Evolutionary conservation across 768 basidiomycete genomes (phyloP).

Genomic region (Termitomyces heimii): DNA sequence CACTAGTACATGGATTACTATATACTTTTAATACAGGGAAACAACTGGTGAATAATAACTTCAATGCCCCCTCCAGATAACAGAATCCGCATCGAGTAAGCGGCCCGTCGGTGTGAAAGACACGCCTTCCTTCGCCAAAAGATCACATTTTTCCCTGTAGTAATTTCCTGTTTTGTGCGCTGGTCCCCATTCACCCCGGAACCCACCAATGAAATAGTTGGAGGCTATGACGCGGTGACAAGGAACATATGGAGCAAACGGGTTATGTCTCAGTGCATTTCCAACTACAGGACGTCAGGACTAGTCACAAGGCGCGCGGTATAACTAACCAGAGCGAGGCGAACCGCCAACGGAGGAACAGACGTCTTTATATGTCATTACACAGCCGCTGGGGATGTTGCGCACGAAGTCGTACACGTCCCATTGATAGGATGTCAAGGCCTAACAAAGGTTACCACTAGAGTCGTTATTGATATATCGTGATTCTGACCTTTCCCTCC

Average conservation of each 20-base stretch:
- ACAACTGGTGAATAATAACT: not conserved
- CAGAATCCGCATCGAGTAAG: constrained; percentile 18
- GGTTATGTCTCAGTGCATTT: constrained; percentile 54
- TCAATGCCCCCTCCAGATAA: constrained; percentile 18
- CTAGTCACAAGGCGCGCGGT: not conserved
- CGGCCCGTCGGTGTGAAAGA: constrained; percentile 39
- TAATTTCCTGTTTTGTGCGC: constrained; percentile 34
- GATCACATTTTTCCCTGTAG: constrained; percentile 40
- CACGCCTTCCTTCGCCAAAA: constrained; percentile 51
- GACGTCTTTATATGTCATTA: constrained; percentile 54
- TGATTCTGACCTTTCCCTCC: constrained; percentile 26
- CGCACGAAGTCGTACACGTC: constrained; percentile 50
- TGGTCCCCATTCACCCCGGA: constrained; percentile 54
- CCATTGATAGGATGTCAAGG: constrained; percentile 50
- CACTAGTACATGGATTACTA: not conserved
- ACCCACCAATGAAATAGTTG: constrained; percentile 56
- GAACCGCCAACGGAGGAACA: constrained; percentile 49
- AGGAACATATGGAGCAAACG: constrained; percentile 61
- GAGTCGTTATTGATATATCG: not conserved
- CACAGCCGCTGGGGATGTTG: constrained; percentile 44
- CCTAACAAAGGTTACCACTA: constrained; percentile 22
- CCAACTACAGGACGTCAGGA: constrained; percentile 40
- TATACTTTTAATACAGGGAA: not conserved
- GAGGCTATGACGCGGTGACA: constrained; percentile 69
- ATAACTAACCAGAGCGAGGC: constrained; percentile 53